These are phyloP conservation scores for Ichthyophthirius multifiliis DNA, from an alignment of 169 alveolate species.

Conservation along the genomic window DNA sequence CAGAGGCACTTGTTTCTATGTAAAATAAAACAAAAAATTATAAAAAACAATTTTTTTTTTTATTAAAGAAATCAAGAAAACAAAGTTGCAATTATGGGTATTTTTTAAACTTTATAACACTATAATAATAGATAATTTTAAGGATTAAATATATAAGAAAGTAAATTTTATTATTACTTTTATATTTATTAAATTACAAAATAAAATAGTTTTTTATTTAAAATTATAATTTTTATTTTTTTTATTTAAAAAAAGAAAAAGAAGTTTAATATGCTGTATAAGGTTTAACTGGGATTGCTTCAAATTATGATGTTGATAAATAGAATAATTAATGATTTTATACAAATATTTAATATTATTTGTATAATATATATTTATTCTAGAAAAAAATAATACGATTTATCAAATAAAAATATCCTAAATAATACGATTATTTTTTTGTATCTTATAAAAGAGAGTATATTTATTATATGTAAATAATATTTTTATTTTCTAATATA, in stretches of 20 bases:
- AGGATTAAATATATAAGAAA: constrained; percentile 20
- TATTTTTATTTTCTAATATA: no score
- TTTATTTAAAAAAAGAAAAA: background rate
- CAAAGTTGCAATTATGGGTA: constrained; percentile 7
- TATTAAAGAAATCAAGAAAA: background rate
- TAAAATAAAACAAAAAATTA: background rate
- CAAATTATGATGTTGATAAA: background rate
- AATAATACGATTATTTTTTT: no score
- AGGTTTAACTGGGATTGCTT: constrained; percentile 6
- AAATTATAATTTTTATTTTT: background rate
- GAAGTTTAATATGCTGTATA: background rate
- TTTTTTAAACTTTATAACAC: constrained; percentile 24
- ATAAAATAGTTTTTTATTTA: background rate
- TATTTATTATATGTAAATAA: no score
- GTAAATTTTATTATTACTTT: no score
- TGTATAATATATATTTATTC: no score
- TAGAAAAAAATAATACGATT: no score
- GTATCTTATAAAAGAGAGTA: no score
- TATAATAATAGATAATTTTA: constrained; percentile 20
- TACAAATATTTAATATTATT: no score
- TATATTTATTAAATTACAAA: no score
- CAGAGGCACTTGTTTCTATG: background rate
- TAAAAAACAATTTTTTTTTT: background rate
- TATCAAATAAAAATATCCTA: no score
- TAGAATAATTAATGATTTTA: background rate